Conservation (phyloP, 1,284 basidiomycete species). For the Takashimella tepidaria region DNA sequence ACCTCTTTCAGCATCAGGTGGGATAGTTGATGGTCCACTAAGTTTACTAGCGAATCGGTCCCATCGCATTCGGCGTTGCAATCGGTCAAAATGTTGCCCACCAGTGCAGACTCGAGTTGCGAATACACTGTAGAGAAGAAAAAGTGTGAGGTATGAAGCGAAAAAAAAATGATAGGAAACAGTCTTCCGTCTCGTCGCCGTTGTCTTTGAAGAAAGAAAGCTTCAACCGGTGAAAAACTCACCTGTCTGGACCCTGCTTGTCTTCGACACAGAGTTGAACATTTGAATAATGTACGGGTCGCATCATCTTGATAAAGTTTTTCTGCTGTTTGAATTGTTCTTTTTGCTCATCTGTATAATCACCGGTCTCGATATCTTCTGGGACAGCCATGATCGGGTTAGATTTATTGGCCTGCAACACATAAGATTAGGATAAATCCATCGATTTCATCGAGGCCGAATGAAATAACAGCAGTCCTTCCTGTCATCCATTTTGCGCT, state of each 20-base stretch:
- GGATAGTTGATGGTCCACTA: constrained; percentile 8
- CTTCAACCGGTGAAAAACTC: too few species aligned
- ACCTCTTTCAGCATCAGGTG: constrained; percentile 14
- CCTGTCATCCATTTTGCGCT: too few species aligned
- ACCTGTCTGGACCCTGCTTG: constrained; percentile 23
- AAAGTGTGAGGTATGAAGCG: too few species aligned
- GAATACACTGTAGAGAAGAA: constrained; percentile 26
- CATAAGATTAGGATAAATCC: background rate
- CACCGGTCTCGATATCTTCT: constrained; percentile 22
- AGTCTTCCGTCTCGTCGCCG: too few species aligned
- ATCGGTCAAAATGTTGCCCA: constrained; percentile 26
- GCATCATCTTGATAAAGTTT: constrained; percentile 22
- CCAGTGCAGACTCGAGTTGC: constrained; percentile 36
- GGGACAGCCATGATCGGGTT: constrained; percentile 29
- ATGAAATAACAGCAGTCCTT: too few species aligned
- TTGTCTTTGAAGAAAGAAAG: too few species aligned
- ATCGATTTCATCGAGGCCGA: background rate
- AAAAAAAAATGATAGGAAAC: too few species aligned
- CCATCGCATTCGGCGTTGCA: constrained; percentile 24
- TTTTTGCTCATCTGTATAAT: constrained; percentile 10
- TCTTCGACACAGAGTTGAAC: constrained; percentile 43
- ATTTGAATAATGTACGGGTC: constrained; percentile 44
- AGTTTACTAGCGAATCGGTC: constrained; percentile 34
- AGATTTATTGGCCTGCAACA: constrained; percentile 30
- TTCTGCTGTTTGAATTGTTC: constrained; percentile 25